Evolutionary conservation across 78 protist genomes (phyloP).

Genomic region (Polysphondylium violaceum): DNA sequence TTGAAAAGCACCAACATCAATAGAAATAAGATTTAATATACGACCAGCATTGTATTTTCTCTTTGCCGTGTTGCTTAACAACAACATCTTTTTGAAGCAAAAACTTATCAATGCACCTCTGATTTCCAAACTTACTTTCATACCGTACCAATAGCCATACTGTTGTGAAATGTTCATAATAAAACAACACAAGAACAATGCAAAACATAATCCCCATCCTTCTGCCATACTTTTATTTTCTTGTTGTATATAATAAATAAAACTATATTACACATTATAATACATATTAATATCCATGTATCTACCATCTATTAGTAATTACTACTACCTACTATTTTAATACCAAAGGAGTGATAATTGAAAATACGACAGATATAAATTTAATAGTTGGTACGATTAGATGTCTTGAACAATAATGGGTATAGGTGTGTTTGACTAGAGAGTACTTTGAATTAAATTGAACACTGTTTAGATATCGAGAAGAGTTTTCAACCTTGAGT

Average conservation of each 20-base stretch:
- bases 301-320: too few relatives aligned
- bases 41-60: conserved; percentile 2
- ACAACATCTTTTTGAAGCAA: conserved; percentile 26
- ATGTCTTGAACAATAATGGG: conserved; percentile 4
- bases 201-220: conserved; percentile 1
- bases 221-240: neutral
- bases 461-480: neutral
- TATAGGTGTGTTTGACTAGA: conserved; percentile 22
- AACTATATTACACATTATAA: conserved; percentile 3
- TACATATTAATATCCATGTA: neutral
- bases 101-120: conserved; percentile 13
- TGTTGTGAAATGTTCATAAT: neutral
- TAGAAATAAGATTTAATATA: conserved; percentile 29
- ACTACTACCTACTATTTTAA: conserved; percentile 28
- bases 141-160: conserved; percentile 34
- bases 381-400: neutral
- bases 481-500: neutral
- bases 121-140: conserved; percentile 3
- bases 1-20: conserved; percentile 35
- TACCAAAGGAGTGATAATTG: conserved; percentile 25
- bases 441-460: conserved; percentile 1
- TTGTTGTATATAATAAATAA: conserved; percentile 7
- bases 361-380: neutral
- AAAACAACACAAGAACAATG: conserved; percentile 12
- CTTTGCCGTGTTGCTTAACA: conserved; percentile 7